phyloP scores from a whole-genome alignment of 1,284 basidiomycete species.

The Ustilago tritici region DNA sequence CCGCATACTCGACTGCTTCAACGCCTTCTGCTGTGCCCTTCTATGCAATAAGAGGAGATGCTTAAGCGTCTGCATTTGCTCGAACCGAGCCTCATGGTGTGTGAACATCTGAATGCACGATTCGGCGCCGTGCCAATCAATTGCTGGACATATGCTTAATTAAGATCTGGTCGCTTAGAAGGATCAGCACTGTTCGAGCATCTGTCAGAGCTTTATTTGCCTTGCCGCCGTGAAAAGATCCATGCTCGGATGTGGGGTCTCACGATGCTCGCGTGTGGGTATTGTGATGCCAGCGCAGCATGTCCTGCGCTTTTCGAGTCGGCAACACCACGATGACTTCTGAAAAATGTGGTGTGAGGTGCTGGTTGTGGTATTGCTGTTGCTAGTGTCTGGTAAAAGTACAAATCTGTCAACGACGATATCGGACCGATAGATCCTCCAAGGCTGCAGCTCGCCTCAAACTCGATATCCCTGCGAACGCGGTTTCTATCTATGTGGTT shows the following conservation, averaged over 20 bases:
- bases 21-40: not conserved
- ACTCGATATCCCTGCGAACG: not conserved
- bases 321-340: not conserved
- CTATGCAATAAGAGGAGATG: not conserved
- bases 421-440: not conserved
- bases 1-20: not conserved
- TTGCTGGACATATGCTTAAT: not conserved
- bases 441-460: not conserved
- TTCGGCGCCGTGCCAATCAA: not conserved
- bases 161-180: not conserved
- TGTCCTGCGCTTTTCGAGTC: not conserved
- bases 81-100: conserved; percentile 9
- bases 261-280: not conserved
- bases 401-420: conserved; percentile 2
- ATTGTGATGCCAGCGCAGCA: not conserved
- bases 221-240: not conserved
- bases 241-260: not conserved
- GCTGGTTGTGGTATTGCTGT: not conserved
- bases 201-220: not conserved
- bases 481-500: not conserved
- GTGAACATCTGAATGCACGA: conserved; percentile 3
- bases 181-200: not conserved
- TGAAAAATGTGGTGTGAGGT: not conserved
- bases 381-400: conserved; percentile 6
- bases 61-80: not conserved